Conservation (phyloP, 2,329 filamentous ascomycete species). For the Colletotrichum sp. region DNA sequence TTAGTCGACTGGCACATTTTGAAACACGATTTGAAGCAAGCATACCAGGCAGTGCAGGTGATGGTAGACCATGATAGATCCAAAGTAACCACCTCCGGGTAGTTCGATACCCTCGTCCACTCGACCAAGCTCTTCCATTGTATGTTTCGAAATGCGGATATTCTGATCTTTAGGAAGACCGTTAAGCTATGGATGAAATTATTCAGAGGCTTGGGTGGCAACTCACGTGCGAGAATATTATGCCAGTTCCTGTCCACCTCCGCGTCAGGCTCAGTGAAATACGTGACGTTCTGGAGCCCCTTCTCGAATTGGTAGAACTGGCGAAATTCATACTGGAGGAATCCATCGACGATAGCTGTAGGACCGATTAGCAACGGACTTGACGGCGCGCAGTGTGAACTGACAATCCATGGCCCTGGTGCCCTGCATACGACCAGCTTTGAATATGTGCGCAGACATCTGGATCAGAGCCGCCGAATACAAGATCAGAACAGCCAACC, state of each 20-base stretch:
- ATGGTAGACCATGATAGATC: background rate
- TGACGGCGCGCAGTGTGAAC: background rate
- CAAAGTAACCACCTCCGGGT: background rate
- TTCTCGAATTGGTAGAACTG: background rate
- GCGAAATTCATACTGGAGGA: background rate
- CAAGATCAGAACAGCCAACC: background rate
- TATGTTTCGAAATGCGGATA: background rate
- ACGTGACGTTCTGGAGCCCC: background rate
- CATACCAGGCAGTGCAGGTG: background rate
- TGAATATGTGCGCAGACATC: background rate
- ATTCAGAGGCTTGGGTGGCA: background rate
- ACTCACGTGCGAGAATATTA: background rate
- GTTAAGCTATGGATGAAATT: fast-evolving
- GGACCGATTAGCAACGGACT: background rate
- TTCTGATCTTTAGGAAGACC: background rate
- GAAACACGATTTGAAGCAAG: background rate
- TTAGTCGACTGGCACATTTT: background rate
- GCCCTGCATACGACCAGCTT: background rate
- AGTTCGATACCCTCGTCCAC: background rate
- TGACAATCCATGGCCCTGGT: background rate
- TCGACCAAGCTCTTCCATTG: background rate
- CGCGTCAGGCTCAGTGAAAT: background rate
- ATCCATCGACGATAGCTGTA: background rate
- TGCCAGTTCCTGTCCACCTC: background rate
- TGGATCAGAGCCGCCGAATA: background rate